These are phyloP conservation scores for Pichia cactophila DNA, from an alignment of 1,139 yeast species.

Conservation along the genomic window DNA sequence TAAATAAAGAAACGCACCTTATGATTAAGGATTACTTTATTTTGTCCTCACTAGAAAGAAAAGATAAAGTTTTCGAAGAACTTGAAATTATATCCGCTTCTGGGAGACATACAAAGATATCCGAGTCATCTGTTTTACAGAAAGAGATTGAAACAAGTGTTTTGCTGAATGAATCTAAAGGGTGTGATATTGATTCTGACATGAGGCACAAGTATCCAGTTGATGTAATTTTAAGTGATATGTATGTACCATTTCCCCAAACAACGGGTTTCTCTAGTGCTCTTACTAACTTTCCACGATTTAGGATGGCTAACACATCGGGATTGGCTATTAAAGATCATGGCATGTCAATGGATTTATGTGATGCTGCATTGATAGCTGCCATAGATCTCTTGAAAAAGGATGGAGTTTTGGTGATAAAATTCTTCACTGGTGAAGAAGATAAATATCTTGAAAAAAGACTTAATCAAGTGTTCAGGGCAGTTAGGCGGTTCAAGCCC, in stretches of 20 bases:
- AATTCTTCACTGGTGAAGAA: conserved; percentile 66
- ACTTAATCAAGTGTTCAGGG: conserved; percentile 48
- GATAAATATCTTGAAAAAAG: conserved; percentile 51
- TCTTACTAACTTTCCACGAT: conserved; percentile 70
- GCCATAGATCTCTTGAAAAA: conserved; percentile 62
- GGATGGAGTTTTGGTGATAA: conserved; percentile 67
- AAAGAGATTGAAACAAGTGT: conserved; percentile 7
- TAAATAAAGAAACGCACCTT: conserved; percentile 58
- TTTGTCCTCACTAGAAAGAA: conserved; percentile 27
- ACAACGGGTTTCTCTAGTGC: conserved; percentile 57
- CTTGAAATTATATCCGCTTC: conserved; percentile 8
- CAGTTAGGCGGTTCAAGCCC: conserved; percentile 54
- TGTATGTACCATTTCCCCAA: conserved; percentile 71
- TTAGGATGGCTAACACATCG: conserved; percentile 69
- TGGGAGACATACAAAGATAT: conserved; percentile 4
- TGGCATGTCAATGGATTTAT: conserved; percentile 61
- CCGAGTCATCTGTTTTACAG: conserved; percentile 11
- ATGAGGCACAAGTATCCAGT: conserved; percentile 31
- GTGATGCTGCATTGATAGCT: conserved; percentile 82
- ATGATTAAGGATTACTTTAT: conserved; percentile 50
- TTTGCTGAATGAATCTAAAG: conserved; percentile 4
- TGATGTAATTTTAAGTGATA: conserved; percentile 78
- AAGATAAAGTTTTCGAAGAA: conserved; percentile 8
- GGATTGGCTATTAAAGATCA: conserved; percentile 61
- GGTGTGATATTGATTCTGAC: not conserved